Evolutionary conservation across 768 basidiomycete species (phyloP), one percentile per base, ranked within the genome.

Genomic region (Coprinopsis cinerea): DNA sequence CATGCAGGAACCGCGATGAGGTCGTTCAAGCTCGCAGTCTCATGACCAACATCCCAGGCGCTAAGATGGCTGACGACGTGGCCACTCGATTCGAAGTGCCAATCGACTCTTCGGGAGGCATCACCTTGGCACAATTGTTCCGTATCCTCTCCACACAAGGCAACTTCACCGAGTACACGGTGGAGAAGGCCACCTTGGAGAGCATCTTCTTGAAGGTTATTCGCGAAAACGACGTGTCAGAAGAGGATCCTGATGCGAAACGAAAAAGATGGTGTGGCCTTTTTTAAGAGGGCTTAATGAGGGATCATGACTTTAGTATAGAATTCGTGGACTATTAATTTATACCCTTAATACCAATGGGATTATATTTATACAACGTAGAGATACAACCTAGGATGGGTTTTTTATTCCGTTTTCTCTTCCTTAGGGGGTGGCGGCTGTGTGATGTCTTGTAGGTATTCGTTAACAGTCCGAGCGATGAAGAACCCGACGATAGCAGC

Each of bases 51-150:
- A 78, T 68, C 28, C 83, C 85, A 1, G 81, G 81, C 6, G 75
- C 82, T 14, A 73, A 77, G 2, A 76, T 79, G 68, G 81, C 79
- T 3, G 83, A 88, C 54, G 85, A 87, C 56, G 83, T 88, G 14
- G 84, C 83, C 1, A 85, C 84, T 1, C 78, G 84, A 1, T 88
- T 86, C 59, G 83, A 88, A 59, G 83, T 87, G 7, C 83, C 85
- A 7, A 71, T 86, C 37, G 62, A 67, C 35, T 50, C 56, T 15
- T 53, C 56, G 5, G 61, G 63, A 37, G 71, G 69, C 0, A 62
- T 79, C 56, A 71, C 84, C 3, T 70, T 88, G 13, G 74, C 82
- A 1, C 67, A 71, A 23, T 71, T 88, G 4, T 88, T 86, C 67
- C 72, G 71, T 48, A 61, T 73, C 22, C 68, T 86, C 2, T 73